Base-by-base conservation (phyloP, 2,329 filamentous ascomycete genomes). In the Incumbomyces lentus region DNA sequence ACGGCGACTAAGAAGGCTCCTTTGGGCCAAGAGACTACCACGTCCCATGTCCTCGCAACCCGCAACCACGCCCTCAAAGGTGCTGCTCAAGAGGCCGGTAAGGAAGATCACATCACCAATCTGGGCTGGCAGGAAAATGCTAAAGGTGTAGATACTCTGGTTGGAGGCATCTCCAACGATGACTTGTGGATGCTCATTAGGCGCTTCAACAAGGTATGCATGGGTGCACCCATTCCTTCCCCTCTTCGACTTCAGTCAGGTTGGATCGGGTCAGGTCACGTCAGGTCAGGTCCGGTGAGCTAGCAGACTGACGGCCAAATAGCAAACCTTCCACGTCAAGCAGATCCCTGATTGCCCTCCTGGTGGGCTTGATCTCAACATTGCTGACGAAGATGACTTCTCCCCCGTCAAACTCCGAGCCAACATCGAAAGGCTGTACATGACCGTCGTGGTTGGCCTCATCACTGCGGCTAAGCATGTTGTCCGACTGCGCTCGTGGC, bases 311-410 rank as follows among this genome's bases (percentile, higher is more conserved):
- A 65, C 43, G 3, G 32, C 36, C n/a, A 31, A 33, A 19, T 42
- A 74, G 76, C 76, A 80, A 76, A 75, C 80, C 62, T 80, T 79
- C 60, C 74, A 79, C 64, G 83, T 92, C 55, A 86, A 84, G 60
- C 78, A 82, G 22, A 76, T 81, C 7, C 66, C 73, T 0, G 62
- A 73, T 40, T 64, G 76, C 6, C 72, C 76, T 1, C 73, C 83
- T 1, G 84, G 82, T 5, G 78, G 79, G 12, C 68, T 94, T 32
- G 86, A 93, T 61, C 73, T 93, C 49, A 86, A 88, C 55, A 82
- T 86, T 47, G 81, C 85, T 3, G 82, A 88, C 33, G 81, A 90
- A 45, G 86, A 92, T 54, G 83, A 89, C 48, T 92, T 92, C 61
- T 86, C 83, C 0, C 86, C 86, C 0, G 86, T 92, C 58, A 92